Base-by-base conservation (phyloP, 352 stramenopile genomes). In the Aphanomyces astaci region DNA sequence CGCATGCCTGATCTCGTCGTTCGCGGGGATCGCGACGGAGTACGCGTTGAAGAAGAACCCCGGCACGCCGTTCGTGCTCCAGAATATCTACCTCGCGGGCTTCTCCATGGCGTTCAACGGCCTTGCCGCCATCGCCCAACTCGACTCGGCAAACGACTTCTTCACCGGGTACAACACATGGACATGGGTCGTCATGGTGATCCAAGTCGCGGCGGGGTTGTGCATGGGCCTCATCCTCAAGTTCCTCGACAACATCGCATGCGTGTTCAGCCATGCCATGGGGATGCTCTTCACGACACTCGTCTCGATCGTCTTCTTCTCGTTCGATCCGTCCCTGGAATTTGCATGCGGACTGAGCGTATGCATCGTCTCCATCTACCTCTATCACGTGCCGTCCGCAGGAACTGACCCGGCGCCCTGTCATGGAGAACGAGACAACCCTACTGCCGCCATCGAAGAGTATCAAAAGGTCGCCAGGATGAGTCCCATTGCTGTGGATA, bases 191-290 rank as follows among this genome's bases (percentile, higher is more conserved):
- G 84, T 92, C 45, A 80, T 95, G 36, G 72, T 79, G 5, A 81
- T 92, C 45, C 88, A 93, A 73, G 89, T 79, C 43, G 71, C 89
- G 43, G 82, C 74, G 32, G 86, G 86, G 39, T 84, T 95, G 60
- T 83, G 74, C 40, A 87, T 93, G 75, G 84, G 81, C 48, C 76
- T 87, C 31, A 89, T 95, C 57, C 76, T 95, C 64, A 93, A 93
- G 73, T 95, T 84, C 67, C 57, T 95, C n/a, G 86, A 95, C 82
- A 95, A 95, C 71, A 95, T 95, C n/a, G 86, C 84, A 36, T 89
- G 80, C 62, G 83, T 93, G 4, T 93, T 91, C 74, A 82, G 83
- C 22, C 86, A 95, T 62, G 85, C 84, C 24, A 78, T 95, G 66
- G 86, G 84, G 32, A 95, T 95, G 86, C 90, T 95, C 80, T 81